phyloP scores from a whole-genome alignment of 2,329 filamentous ascomycete species.

The Arthrobotrys megalospora region DNA sequence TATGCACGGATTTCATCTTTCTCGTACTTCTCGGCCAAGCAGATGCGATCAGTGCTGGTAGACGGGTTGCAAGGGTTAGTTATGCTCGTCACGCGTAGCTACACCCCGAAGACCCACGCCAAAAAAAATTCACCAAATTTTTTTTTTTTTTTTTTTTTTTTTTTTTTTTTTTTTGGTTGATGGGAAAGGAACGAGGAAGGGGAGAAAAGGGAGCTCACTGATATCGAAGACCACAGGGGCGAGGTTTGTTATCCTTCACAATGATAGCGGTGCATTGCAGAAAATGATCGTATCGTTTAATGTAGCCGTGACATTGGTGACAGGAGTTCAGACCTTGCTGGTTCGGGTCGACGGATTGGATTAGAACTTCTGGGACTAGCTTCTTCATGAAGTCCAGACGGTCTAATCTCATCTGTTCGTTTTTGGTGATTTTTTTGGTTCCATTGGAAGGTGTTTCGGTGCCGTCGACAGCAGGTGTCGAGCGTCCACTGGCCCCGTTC shows the following conservation, averaged over 20 bases:
- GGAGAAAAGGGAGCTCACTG: slow-evolving; percentile 41
- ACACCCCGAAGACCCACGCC: neutral
- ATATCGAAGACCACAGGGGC: slow-evolving; percentile 52
- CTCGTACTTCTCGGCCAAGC: slow-evolving; percentile 56
- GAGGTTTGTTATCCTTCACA: slow-evolving; percentile 54
- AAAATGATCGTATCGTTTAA: slow-evolving; percentile 59
- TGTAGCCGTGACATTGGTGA: slow-evolving; percentile 56
- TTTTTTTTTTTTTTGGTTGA: too few species aligned
- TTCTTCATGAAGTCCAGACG: slow-evolving; percentile 58
- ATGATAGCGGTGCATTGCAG: slow-evolving; percentile 57
- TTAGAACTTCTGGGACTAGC: slow-evolving; percentile 51
- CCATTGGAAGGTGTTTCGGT: slow-evolving; percentile 44
- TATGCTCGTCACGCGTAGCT: slow-evolving; percentile 13
- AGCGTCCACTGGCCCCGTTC: slow-evolving; percentile 49
- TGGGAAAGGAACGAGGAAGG: neutral
- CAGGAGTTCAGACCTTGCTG: slow-evolving; percentile 57
- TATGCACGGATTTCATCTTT: slow-evolving; percentile 54
- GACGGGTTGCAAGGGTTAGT: slow-evolving; percentile 15
- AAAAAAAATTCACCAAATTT: slow-evolving; percentile 28
- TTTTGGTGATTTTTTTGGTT: slow-evolving; percentile 60
- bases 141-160: too few species aligned
- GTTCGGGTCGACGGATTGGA: slow-evolving; percentile 55
- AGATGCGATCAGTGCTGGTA: slow-evolving; percentile 53
- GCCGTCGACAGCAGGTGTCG: slow-evolving; percentile 46
- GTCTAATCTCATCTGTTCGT: slow-evolving; percentile 54